These are phyloP conservation scores for Nowakowskiella sp. DNA, from an alignment of 192 early-diverging fungal species.

Conservation along the genomic window DNA sequence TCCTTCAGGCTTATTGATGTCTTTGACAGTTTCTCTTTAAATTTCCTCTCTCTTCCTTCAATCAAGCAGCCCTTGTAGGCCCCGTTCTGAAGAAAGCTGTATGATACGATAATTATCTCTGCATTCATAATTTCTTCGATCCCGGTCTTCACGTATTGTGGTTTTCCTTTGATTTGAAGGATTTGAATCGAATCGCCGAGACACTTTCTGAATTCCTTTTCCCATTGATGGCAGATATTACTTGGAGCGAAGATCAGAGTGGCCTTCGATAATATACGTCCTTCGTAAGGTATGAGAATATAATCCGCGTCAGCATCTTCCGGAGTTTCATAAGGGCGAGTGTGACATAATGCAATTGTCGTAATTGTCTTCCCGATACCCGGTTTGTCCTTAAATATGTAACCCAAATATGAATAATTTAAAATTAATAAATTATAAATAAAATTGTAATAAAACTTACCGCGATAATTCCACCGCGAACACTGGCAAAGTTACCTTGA, in stretches of 20 bases:
- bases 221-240: too few relatives aligned
- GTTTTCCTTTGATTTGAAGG: slow-evolving; percentile 15
- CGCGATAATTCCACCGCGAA: slow-evolving; percentile 15
- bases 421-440: too few relatives aligned
- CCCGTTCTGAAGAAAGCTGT: slow-evolving; percentile 12
- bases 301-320: not conserved
- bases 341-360: slow-evolving; percentile 6
- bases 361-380: slow-evolving; percentile 13
- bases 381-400: slow-evolving; percentile 15
- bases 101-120: slow-evolving; percentile 9
- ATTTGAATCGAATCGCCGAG: slow-evolving; percentile 5
- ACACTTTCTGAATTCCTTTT: slow-evolving; percentile 14
- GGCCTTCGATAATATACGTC: not conserved
- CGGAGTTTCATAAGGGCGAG: slow-evolving; percentile 1
- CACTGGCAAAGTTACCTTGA: not conserved
- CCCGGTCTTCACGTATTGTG: not conserved
- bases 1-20: not conserved
- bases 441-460: too few relatives aligned
- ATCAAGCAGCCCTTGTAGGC: too few relatives aligned
- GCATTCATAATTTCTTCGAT: slow-evolving; percentile 1
- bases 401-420: too few relatives aligned
- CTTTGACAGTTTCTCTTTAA: too few relatives aligned
- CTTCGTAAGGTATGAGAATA: too few relatives aligned
- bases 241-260: slow-evolving; percentile 11
- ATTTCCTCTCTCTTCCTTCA: too few relatives aligned